A percentile compares a stretch with the other conserved stretches of the same genome.
phyloP scores from a whole-genome alignment of 768 basidiomycete species.

The Termitomyces sp. region DNA sequence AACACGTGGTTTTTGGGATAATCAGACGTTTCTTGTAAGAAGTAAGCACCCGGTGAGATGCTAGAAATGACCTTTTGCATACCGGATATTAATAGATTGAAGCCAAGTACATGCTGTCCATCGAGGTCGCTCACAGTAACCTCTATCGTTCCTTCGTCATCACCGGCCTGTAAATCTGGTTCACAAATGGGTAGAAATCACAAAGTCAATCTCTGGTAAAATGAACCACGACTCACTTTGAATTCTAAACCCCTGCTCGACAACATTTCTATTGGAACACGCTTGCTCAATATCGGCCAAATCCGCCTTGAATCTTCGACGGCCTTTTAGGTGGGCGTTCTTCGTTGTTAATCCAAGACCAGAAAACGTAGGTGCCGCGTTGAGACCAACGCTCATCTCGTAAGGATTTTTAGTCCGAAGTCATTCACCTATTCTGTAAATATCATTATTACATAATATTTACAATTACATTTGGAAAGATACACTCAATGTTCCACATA shows the following conservation, averaged over 20 bases:
- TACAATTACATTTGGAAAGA: too few relatives aligned
- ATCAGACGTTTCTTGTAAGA: conserved; percentile 52
- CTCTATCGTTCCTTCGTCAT: conserved; percentile 66
- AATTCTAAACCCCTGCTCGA: conserved; percentile 33
- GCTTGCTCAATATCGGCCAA: conserved; percentile 41
- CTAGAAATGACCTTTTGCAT: conserved; percentile 10
- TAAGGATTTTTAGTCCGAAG: neutral
- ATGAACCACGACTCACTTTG: conserved; percentile 30
- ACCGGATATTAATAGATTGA: conserved; percentile 51
- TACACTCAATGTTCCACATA: neutral
- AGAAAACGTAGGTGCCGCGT: neutral
- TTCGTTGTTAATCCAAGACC: conserved; percentile 9
- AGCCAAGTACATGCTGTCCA: conserved; percentile 28
- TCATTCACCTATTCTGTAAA: too few relatives aligned
- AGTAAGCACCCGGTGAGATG: neutral
- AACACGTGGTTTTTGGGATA: conserved; percentile 59
- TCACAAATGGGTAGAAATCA: neutral
- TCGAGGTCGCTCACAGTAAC: conserved; percentile 35
- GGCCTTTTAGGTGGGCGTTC: conserved; percentile 49
- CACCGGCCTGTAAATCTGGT: conserved; percentile 49
- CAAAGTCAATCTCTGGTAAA: neutral
- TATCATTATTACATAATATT: too few relatives aligned
- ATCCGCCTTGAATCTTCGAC: conserved; percentile 56
- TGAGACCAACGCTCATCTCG: conserved; percentile 6
- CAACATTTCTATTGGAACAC: conserved; percentile 28